These are phyloP conservation scores for Trichoderma atroviride DNA, from an alignment of 2,329 filamentous ascomycete genomes.

Conservation along the genomic window DNA sequence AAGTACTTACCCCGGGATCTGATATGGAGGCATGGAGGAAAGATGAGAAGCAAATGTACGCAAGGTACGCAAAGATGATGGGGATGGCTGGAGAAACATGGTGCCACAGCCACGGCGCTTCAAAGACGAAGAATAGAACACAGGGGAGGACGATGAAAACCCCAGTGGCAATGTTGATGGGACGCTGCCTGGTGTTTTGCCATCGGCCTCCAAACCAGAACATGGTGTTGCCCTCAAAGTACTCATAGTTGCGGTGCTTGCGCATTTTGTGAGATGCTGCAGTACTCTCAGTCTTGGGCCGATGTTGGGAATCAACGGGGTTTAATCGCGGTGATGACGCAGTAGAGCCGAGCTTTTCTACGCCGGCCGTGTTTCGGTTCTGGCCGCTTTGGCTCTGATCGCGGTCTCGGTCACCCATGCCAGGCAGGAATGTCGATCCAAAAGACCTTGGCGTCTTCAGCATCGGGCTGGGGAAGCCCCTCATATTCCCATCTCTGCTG, in stretches of 20 bases:
- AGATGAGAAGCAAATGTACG: constrained; percentile 86
- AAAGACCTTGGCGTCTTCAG: constrained; percentile 74
- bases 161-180: constrained; percentile 86
- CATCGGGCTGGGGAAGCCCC: constrained; percentile 60
- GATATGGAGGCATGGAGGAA: constrained; percentile 91
- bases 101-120: constrained; percentile 82
- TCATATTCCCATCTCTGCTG: constrained; percentile 63
- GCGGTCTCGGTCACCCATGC: constrained; percentile 54
- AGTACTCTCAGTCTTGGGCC: constrained; percentile 31
- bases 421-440: constrained; percentile 70
- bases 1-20: constrained; percentile 82
- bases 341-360: constrained; percentile 86
- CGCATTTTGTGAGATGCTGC: constrained; percentile 39
- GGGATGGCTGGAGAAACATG: constrained; percentile 87
- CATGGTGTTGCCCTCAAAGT: constrained; percentile 89
- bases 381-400: constrained; percentile 47
- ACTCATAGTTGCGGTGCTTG: constrained; percentile 77
- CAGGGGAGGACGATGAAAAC: constrained; percentile 77
- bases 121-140: constrained; percentile 82
- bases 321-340: constrained; percentile 72
- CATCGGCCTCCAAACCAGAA: constrained; percentile 86
- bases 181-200: constrained; percentile 84
- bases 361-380: constrained; percentile 64
- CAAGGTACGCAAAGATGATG: constrained; percentile 87
- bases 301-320: constrained; percentile 45